Conservation (phyloP, 108 stramenopile genomes). For the Skeletonema costatum region DNA sequence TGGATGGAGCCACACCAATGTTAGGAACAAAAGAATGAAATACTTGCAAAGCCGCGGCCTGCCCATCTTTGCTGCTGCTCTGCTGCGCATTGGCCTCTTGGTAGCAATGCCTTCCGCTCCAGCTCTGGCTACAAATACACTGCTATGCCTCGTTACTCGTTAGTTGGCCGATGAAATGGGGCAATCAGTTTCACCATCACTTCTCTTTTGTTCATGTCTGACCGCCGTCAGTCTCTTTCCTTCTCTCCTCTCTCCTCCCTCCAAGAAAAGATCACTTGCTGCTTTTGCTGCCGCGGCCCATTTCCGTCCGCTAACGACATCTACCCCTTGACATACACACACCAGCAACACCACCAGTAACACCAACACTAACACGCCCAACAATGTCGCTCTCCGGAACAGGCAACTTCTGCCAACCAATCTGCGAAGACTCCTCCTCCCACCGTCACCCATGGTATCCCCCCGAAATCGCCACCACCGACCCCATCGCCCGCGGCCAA, state of each 20-base stretch:
- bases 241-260: no score
- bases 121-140: no score
- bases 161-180: no score
- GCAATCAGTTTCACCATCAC: no score
- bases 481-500: conserved; percentile 58
- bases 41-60: neutral
- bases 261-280: no score
- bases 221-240: no score
- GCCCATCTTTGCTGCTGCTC: neutral
- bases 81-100: no score
- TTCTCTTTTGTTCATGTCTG: no score
- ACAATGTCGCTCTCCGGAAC: conserved; percentile 55
- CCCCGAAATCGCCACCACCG: conserved; percentile 45
- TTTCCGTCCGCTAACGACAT: no score
- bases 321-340: neutral
- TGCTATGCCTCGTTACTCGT: no score
- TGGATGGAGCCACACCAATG: neutral
- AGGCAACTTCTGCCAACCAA: conserved; percentile 42
- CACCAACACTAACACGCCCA: neutral
- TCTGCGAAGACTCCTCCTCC: conserved; percentile 13
- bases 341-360: neutral
- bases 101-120: no score
- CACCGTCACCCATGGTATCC: conserved; percentile 62
- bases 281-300: no score
- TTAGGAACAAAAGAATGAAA: neutral